These are phyloP conservation scores for Achaetomium macrosporum DNA, from an alignment of 2,329 filamentous ascomycete genomes.

Conservation along the genomic window DNA sequence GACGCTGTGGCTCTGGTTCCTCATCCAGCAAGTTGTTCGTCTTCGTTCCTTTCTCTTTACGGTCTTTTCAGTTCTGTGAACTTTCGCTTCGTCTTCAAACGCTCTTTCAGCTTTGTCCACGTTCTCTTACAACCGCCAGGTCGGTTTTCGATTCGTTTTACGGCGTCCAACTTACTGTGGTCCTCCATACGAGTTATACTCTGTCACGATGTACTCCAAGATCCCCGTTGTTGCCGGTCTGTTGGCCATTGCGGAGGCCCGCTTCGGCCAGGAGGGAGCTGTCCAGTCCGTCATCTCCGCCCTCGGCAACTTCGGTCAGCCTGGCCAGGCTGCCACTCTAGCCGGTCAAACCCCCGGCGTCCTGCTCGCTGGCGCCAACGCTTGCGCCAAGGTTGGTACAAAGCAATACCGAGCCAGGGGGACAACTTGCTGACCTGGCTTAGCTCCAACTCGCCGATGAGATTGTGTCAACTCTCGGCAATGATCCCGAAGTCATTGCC, in stretches of 20 bases:
- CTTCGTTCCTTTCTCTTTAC: conserved; percentile 17
- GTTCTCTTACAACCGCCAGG: conserved; percentile 11
- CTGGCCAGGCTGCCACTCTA: conserved; percentile 58
- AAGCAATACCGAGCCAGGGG: neutral
- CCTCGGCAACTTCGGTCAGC: conserved; percentile 48
- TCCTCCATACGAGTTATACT: conserved; percentile 2
- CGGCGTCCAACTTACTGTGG: conserved; percentile 9
- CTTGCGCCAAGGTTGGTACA: conserved; percentile 53
- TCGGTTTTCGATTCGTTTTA: conserved; percentile 15
- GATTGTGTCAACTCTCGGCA: conserved; percentile 57
- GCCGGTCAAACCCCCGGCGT: conserved; percentile 56
- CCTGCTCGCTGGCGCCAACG: conserved; percentile 59
- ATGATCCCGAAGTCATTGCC: conserved; percentile 50
- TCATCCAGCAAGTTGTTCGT: conserved; percentile 20
- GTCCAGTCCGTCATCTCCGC: conserved; percentile 49
- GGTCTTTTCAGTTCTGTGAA: conserved; percentile 27
- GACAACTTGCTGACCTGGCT: conserved; percentile 18
- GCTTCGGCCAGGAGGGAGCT: conserved; percentile 59
- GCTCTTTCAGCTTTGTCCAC: conserved; percentile 17
- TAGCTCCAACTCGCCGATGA: conserved; percentile 58
- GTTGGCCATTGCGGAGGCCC: conserved; percentile 44
- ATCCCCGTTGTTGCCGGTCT: conserved; percentile 25
- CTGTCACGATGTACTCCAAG: conserved; percentile 25
- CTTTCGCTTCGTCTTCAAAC: conserved; percentile 25
- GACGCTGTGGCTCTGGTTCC: neutral